Conservation (phyloP, 768 basidiomycete genomes). For the Russula olivacea region DNA sequence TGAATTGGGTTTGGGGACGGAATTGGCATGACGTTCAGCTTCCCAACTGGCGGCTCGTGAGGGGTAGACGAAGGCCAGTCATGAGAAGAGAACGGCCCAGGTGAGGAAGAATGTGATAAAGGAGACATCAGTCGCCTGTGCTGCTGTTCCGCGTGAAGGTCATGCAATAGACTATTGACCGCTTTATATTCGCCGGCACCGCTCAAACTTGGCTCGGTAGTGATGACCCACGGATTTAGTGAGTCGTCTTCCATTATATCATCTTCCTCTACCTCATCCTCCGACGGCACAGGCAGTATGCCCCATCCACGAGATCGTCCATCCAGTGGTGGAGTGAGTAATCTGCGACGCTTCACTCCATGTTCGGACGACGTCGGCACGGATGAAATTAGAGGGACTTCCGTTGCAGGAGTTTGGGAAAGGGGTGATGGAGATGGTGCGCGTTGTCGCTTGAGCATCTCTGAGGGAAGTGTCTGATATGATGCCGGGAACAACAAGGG, state of each 20-base stretch:
- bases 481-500: neutral
- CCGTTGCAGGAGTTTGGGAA: constrained; percentile 15
- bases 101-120: constrained; percentile 1
- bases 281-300: neutral
- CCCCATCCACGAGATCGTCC: constrained; percentile 47
- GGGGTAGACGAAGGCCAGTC: neutral
- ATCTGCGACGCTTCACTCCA: constrained; percentile 49
- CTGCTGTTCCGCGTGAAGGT: constrained; percentile 62
- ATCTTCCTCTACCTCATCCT: constrained; percentile 32
- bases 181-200: constrained; percentile 44
- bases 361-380: constrained; percentile 32
- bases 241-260: constrained; percentile 18
- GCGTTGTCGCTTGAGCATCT: constrained; percentile 27
- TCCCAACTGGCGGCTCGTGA: neutral
- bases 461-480: neutral
- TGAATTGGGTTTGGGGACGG: neutral
- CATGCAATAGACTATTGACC: constrained; percentile 60
- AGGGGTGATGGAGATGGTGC: constrained; percentile 20
- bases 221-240: neutral
- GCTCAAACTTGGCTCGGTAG: constrained; percentile 8
- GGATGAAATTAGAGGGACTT: constrained; percentile 12
- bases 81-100: neutral
- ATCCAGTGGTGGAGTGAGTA: constrained; percentile 47
- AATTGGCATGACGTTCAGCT: neutral
- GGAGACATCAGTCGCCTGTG: constrained; percentile 48